phyloP scores from a whole-genome alignment of 371 early-diverging fungal species.

The Syncephalastrum contaminatum region DNA sequence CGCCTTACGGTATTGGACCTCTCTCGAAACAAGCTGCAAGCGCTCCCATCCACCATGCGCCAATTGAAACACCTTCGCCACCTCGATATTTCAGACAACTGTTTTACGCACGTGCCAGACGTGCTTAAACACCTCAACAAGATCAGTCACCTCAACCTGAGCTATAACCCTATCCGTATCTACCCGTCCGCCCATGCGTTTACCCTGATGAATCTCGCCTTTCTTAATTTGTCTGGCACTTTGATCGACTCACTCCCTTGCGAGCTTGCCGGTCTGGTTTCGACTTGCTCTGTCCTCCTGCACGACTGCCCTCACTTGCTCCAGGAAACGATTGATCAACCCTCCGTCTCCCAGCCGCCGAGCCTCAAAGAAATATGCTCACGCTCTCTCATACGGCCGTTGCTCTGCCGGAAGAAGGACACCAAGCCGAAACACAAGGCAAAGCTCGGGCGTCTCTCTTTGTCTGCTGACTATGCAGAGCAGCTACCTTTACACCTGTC shows the following conservation, averaged over 20 bases:
- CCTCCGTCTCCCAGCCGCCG: conserved; percentile 17
- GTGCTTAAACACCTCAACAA: conserved; percentile 15
- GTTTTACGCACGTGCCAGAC: conserved; percentile 15
- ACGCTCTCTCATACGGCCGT: conserved; percentile 6
- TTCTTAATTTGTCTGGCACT: conserved; percentile 31
- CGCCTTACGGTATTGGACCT: conserved; percentile 41
- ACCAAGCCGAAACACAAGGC: not conserved
- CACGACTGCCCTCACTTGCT: conserved; percentile 3
- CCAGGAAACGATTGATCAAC: not conserved
- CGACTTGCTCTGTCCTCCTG: conserved; percentile 1
- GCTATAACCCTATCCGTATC: conserved; percentile 50
- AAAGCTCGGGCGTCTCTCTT: not conserved
- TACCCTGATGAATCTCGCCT: conserved; percentile 29
- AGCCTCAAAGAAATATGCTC: conserved; percentile 21
- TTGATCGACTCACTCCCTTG: conserved; percentile 31
- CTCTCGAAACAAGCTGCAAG: conserved; percentile 35
- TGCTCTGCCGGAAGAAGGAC: not conserved
- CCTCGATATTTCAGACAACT: conserved; percentile 37
- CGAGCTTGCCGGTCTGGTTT: conserved; percentile 22
- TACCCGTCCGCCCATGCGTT: not conserved
- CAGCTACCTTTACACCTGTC: conserved; percentile 3
- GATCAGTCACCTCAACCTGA: conserved; percentile 41
- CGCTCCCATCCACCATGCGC: conserved; percentile 29
- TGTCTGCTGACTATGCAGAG: too few relatives aligned
- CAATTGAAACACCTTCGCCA: conserved; percentile 33